Base-by-base conservation (phyloP, 768 basidiomycete genomes). In the Russula emetica region DNA sequence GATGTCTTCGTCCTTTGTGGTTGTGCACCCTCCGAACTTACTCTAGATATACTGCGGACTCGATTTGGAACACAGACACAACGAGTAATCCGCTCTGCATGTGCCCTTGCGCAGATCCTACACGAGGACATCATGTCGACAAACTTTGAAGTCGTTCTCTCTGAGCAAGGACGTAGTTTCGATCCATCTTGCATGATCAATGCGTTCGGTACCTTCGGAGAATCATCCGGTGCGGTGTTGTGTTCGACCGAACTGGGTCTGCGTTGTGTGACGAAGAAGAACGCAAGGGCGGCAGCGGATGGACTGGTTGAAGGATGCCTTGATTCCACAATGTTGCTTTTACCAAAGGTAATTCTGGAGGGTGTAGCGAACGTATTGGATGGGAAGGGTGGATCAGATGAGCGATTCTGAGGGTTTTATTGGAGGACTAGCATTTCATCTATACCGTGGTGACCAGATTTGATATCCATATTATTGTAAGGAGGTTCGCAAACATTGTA, bases 111-210 rank as follows among this genome's bases (percentile, higher is more conserved):
- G 13, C 80, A 78, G 55, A 82, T 88, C 45, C 80, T 82, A 40
- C 77, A 83, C 55, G 88, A 92, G 69, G 88, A 90, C 64, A 88
- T 90, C 69, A 82, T 92, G 77, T 87, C 85, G 2, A 87, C 88
- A 2, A 84, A 80, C 62, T 92, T 91, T 69, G 87, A 91, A 68
- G 80, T 90, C 40, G 73, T 87, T 45, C 79, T 83, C 22, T 81
- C 84, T 2, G 84, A 87, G 62, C 79, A 81, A 36, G 82, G 81
- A 2, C 76, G 77, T 20, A 14, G 73, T 13, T 86, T 83, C 69
- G 79, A 84, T 58, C 72, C 74, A 3, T 74, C 76, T 24, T 76
- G 76, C 34, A 87, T 87, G 85, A 69, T 73, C 30, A 85, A 88
- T 70, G 82, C 82, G 49, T 89, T 88, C 74, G 84, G 82, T 47